Conservation (phyloP, 2,329 filamentous ascomycete genomes). For the Neofusicoccum ribis region DNA sequence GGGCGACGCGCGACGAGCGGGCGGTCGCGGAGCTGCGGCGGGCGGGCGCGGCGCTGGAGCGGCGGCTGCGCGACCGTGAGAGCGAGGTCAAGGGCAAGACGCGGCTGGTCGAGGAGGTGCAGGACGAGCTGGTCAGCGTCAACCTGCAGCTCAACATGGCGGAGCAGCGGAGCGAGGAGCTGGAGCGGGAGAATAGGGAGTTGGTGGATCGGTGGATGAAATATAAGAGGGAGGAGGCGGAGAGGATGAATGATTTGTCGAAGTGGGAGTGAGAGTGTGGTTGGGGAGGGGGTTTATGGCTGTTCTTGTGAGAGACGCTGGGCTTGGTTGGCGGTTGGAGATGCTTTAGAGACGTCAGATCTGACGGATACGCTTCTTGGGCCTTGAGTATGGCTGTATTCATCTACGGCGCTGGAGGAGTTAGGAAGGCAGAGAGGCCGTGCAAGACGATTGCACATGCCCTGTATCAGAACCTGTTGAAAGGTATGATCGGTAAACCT, state of each 20-base stretch:
- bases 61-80: slow-evolving; percentile 74
- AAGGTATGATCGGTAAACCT: too few species aligned
- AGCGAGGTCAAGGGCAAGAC: slow-evolving; percentile 84
- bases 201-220: slow-evolving; percentile 91
- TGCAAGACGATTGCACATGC: too few species aligned
- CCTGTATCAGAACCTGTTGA: too few species aligned
- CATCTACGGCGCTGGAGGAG: too few species aligned
- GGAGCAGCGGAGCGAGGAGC: slow-evolving; percentile 70
- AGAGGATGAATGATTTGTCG: slow-evolving; percentile 68
- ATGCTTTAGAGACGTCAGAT: too few species aligned
- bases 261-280: slow-evolving; percentile 2
- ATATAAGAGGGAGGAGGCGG: slow-evolving; percentile 80
- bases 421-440: too few species aligned
- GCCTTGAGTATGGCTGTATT: too few species aligned
- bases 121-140: slow-evolving; percentile 88
- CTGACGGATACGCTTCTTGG: too few species aligned
- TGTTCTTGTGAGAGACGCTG: too few species aligned
- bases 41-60: slow-evolving; percentile 60
- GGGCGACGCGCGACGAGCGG: slow-evolving; percentile 60
- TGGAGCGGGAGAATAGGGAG: slow-evolving; percentile 82
- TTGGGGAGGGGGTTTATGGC: neutral
- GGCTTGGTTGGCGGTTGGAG: neutral
- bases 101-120: slow-evolving; percentile 80
- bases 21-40: slow-evolving; percentile 57
- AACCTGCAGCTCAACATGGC: slow-evolving; percentile 86